Percentiles rank a stretch among this genome's conserved stretches.
Conservation (phyloP, 352 stramenopile genomes). For the Globisporangium uncinulatum region DNA sequence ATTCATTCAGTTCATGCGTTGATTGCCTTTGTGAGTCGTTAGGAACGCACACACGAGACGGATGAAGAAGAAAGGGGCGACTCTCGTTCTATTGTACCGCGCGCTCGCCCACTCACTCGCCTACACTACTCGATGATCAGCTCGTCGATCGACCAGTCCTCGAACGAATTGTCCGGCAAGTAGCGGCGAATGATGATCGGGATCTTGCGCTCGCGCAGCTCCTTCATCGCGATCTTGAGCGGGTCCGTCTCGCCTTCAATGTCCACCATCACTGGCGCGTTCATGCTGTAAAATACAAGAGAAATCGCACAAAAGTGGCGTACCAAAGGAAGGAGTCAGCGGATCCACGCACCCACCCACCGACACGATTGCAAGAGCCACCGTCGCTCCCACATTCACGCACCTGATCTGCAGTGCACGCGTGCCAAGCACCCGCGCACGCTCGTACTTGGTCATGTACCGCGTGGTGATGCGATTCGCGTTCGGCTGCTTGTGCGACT, state of each 20-base stretch:
- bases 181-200: conserved; percentile 99
- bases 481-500: conserved; percentile 85
- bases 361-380: background rate
- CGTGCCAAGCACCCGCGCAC: conserved; percentile 96
- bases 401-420: conserved; percentile 97
- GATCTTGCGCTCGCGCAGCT: conserved; percentile 99
- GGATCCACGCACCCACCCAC: background rate
- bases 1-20: background rate
- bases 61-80: background rate
- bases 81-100: conserved; percentile 8
- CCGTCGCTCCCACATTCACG: background rate
- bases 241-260: conserved; percentile 98
- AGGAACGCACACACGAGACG: background rate
- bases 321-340: conserved; percentile 1
- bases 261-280: conserved; percentile 94
- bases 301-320: too few relatives aligned
- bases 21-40: too few relatives aligned
- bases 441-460: conserved; percentile 99
- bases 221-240: conserved; percentile 99
- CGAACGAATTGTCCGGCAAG: conserved; percentile 97
- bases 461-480: conserved; percentile 93
- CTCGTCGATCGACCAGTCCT: conserved; percentile 99
- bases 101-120: background rate
- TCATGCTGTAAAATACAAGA: conserved; percentile 68
- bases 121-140: conserved; percentile 95